Base-by-base conservation (phyloP, 495 filamentous ascomycete species). In the Tetracladium setigerum region DNA sequence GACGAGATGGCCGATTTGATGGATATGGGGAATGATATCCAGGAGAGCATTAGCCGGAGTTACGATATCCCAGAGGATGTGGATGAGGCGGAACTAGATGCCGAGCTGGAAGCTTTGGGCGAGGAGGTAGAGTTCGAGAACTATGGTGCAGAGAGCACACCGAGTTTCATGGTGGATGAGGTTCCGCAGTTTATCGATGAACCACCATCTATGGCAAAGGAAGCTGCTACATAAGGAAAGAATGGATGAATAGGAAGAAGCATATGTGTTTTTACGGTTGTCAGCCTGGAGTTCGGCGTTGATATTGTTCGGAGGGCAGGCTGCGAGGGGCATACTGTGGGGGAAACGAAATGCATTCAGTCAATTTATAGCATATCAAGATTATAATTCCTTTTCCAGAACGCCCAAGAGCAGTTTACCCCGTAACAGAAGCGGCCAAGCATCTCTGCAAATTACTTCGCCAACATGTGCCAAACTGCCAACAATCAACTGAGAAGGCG, bases 1-100 rank as follows among this genome's bases (percentile, higher is more conserved):
- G 92, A 98, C 62, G 92, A 98, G 73, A 97, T 98, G 91, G 89
- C 88, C 31, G 92, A 98, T 67, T 58, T 97, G 67, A 86, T 98
- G 81, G 94, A 98, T 58, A 81, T 96, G 33, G 92, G 94, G 2
- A 97, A 97, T 66, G 92, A 97, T 67, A 99, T 99, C 47, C 87
- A 99, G 65, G 92, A 99, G 70, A 89, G 83, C 49, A 86, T 99
- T 43, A 88, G 86, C 43, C 67, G 94, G 50, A 86, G 89, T 49
- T 99, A 99, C 63, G 92, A 97, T 62, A 72, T 98, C 17, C 92
- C 92, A 1, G 92, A 98, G 62, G 91, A 97, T 61, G 90, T 99
- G 46, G 92, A 99, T 68, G 94, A 99, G 79, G 84, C 86, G 1
- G 92, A 99, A 68, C 69, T 97, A 50, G 92, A 99, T 67, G 94